These are phyloP conservation scores for Boeremia lycopersici DNA, from an alignment of 2,329 filamentous ascomycete genomes.

Conservation along the genomic window DNA sequence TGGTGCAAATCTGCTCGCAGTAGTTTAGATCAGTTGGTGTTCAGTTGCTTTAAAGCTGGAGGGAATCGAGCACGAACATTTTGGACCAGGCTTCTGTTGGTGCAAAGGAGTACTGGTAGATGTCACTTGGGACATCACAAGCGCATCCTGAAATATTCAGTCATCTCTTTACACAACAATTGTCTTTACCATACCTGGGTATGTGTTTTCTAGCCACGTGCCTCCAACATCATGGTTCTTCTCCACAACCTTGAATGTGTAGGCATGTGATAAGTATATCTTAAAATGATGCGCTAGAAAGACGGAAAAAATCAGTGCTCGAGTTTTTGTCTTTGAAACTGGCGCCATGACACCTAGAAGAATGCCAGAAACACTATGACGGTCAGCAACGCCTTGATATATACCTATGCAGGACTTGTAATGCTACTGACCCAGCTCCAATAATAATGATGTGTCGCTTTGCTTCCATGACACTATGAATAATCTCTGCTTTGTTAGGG, in stretches of 20 bases:
- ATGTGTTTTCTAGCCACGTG: constrained; percentile 17
- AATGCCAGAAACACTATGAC: not conserved
- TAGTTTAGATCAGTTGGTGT: not conserved
- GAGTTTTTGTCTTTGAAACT: not conserved
- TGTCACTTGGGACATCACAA: constrained; percentile 13
- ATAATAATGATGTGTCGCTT: constrained; percentile 12
- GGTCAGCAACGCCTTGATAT: not conserved
- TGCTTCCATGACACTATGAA: not conserved
- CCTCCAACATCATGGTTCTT: constrained; percentile 18
- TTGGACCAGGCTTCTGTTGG: constrained; percentile 11
- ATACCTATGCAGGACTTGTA: not conserved
- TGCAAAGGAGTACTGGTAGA: constrained; percentile 15
- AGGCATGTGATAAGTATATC: constrained; percentile 2
- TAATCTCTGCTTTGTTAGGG: too few relatives aligned
- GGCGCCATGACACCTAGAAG: not conserved
- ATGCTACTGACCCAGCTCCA: constrained; percentile 5
- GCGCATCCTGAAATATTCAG: constrained; percentile 4
- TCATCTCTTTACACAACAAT: not conserved
- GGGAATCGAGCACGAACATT: not conserved
- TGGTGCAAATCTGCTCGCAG: not conserved
- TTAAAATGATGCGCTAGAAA: constrained; percentile 5
- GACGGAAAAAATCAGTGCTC: not conserved
- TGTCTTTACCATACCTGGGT: constrained; percentile 3
- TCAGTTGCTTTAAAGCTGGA: not conserved
- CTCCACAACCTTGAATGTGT: constrained; percentile 11